Evolutionary conservation across 768 basidiomycete species (phyloP).

Genomic region (Rhizopogon vulgaris): DNA sequence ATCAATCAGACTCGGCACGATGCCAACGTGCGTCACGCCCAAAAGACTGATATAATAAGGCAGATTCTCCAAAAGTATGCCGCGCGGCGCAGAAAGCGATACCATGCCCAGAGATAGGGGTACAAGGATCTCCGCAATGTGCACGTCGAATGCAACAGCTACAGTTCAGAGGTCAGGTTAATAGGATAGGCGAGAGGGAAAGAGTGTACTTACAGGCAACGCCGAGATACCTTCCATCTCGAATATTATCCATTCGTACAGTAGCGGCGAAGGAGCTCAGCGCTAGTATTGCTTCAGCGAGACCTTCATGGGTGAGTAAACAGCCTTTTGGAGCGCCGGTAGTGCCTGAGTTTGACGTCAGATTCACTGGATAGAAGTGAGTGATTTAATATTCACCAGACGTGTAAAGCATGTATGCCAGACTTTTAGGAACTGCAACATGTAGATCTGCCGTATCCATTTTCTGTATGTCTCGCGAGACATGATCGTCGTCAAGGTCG

Average conservation of each 20-base stretch:
- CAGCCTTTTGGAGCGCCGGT: constrained; percentile 50
- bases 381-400: constrained; percentile 29
- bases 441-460: constrained; percentile 25
- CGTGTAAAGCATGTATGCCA: constrained; percentile 45
- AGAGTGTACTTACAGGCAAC: constrained; percentile 33
- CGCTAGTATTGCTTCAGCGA: constrained; percentile 26
- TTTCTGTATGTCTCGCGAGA: constrained; percentile 21
- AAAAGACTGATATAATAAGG: constrained; percentile 34
- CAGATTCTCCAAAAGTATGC: constrained; percentile 34
- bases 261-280: constrained; percentile 19
- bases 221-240: constrained; percentile 30
- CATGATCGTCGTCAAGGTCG: constrained; percentile 12
- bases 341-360: constrained; percentile 28
- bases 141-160: constrained; percentile 52
- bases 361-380: neutral
- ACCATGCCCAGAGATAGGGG: constrained; percentile 39
- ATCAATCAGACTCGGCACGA: constrained; percentile 49
- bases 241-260: constrained; percentile 17
- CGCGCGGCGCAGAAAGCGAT: constrained; percentile 35
- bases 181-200: neutral
- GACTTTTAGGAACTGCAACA: constrained; percentile 22
- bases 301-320: constrained; percentile 31
- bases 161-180: neutral
- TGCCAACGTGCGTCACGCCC: constrained; percentile 42
- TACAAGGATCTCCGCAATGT: constrained; percentile 39